These are phyloP conservation scores for Protomyces pachydermus DNA, from an alignment of 1,139 yeast genomes.

Conservation along the genomic window DNA sequence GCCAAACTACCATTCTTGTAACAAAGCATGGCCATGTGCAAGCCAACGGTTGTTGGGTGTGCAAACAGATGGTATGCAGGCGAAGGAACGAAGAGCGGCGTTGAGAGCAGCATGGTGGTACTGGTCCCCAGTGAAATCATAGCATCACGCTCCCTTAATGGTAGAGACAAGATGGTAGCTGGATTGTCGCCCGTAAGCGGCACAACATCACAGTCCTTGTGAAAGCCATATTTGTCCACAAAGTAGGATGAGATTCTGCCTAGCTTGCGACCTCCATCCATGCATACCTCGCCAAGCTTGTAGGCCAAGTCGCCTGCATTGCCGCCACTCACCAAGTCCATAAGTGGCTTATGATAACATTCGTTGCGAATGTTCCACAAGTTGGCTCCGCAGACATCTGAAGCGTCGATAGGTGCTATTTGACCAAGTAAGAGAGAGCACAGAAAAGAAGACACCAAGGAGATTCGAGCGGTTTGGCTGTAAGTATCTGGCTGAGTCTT, in stretches of 20 bases:
- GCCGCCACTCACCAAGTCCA: constrained; percentile 41
- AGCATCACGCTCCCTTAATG: constrained; percentile 62
- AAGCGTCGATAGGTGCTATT: constrained; percentile 63
- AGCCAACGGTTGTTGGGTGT: constrained; percentile 72
- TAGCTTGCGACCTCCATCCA: constrained; percentile 36
- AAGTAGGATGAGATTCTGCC: constrained; percentile 53
- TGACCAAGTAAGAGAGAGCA: constrained; percentile 66
- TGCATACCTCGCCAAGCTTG: constrained; percentile 51
- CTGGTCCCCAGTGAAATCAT: constrained; percentile 83
- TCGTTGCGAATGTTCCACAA: constrained; percentile 60
- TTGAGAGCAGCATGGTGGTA: constrained; percentile 76
- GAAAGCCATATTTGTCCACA: constrained; percentile 54
- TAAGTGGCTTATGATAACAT: constrained; percentile 52
- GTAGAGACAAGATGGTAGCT: constrained; percentile 80
- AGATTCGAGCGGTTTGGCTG: constrained; percentile 54
- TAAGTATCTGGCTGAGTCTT: constrained; percentile 54
- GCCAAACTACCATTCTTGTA: constrained; percentile 90
- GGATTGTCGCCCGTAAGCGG: constrained; percentile 85
- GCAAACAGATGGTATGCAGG: constrained; percentile 78
- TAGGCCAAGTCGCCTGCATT: constrained; percentile 42
- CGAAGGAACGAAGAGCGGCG: constrained; percentile 72
- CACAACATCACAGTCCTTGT: constrained; percentile 53
- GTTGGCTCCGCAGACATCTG: constrained; percentile 92
- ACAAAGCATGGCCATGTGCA: constrained; percentile 93
- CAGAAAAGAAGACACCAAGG: constrained; percentile 73